Evolutionary conservation across 257 asterid genomes (phyloP).

Genomic region (Petunia axillaris): DNA sequence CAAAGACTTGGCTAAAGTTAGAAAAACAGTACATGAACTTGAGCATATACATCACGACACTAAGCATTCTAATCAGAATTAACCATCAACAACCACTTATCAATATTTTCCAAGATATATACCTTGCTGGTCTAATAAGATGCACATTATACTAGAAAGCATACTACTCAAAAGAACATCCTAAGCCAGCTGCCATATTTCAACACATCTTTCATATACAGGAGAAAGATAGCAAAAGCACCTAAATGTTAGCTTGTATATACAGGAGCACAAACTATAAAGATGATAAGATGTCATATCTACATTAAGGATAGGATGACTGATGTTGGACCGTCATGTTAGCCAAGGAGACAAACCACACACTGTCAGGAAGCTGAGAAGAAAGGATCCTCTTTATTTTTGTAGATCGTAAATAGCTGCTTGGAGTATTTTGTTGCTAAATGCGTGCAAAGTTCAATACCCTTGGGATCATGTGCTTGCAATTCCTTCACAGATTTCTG

Average conservation of each 20-base stretch:
- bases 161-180: no score
- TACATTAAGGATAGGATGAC: conserved; percentile 17
- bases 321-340: background rate
- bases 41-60: background rate
- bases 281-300: background rate
- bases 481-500: conserved; percentile 56
- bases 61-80: background rate
- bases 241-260: background rate
- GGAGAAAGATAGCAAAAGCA: background rate
- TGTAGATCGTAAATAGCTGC: conserved; percentile 62
- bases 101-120: background rate
- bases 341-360: background rate
- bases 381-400: conserved; percentile 55
- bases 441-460: conserved; percentile 46
- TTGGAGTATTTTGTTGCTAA: conserved; percentile 55
- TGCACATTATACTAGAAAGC: background rate
- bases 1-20: background rate
- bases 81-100: background rate
- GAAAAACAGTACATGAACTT: background rate
- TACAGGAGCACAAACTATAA: background rate
- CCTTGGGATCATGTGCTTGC: conserved; percentile 38
- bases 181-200: no score
- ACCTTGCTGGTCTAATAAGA: background rate
- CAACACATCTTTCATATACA: no score
- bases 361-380: conserved; percentile 40